Conservation (phyloP, 2,329 filamentous ascomycete genomes). For the Mycosphaerella sp. region DNA sequence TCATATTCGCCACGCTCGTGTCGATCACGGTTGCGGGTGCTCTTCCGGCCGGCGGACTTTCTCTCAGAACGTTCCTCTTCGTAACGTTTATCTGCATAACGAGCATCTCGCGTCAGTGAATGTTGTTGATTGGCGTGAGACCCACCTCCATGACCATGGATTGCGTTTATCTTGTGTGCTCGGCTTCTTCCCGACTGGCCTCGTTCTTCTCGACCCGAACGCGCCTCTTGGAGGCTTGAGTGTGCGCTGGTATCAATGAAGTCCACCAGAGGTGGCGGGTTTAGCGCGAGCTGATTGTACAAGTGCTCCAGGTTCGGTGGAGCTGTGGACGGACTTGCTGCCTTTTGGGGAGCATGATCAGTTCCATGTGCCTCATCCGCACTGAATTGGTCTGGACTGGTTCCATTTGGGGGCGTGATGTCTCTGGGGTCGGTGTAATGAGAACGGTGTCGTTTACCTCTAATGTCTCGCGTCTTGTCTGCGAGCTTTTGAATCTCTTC, state of each 20-base stretch:
- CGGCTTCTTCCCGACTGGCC: conserved; percentile 4
- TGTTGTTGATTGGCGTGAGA: conserved; percentile 10
- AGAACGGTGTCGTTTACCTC: conserved; percentile 44
- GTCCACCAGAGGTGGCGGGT: conserved; percentile 13
- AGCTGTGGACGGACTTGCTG: conserved; percentile 8
- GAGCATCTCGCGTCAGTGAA: conserved; percentile 19
- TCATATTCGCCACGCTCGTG: conserved; percentile 33
- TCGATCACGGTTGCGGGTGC: conserved; percentile 27
- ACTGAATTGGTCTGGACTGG: conserved; percentile 14
- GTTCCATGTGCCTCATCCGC: conserved; percentile 13
- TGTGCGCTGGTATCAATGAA: conserved; percentile 16
- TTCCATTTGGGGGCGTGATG: conserved; percentile 4
- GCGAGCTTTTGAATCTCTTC: conserved; percentile 89
- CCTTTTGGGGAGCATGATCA: conserved; percentile 14
- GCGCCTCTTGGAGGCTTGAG: conserved; percentile 16
- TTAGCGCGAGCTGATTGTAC: conserved; percentile 13
- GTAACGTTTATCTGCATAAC: conserved; percentile 27
- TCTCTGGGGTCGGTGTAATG: conserved; percentile 5
- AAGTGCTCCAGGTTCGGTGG: conserved; percentile 15
- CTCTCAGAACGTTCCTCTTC: conserved; percentile 27
- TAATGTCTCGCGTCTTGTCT: conserved; percentile 69
- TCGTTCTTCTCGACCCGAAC: conserved; percentile 13
- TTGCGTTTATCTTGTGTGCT: conserved; percentile 10
- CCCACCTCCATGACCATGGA: conserved; percentile 10
- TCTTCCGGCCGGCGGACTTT: conserved; percentile 24